A percentile compares a stretch with the other conserved stretches of the same genome.
phyloP scores from a whole-genome alignment of 1,139 yeast species.

The Oligophagozyma castellii region DNA sequence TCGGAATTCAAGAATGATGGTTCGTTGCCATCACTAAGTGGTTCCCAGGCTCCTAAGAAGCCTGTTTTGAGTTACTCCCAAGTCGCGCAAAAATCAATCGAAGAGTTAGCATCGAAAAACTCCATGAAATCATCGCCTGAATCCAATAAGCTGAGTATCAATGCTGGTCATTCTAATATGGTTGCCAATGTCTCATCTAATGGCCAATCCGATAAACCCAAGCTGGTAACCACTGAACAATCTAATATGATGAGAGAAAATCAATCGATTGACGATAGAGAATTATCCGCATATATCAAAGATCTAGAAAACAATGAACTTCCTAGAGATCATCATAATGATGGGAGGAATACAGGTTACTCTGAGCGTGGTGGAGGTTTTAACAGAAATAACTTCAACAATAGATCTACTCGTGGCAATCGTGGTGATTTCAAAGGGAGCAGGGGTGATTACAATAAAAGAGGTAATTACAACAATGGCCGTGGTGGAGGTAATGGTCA shows the following conservation, averaged over 20 bases:
- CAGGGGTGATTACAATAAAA: slow-evolving; percentile 1
- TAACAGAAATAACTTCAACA: slow-evolving; percentile 3
- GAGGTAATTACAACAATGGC: slow-evolving; percentile 2
- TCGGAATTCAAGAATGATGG: slow-evolving; percentile 4
- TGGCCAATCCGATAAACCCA: too few species aligned
- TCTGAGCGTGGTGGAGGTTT: slow-evolving; percentile 1
- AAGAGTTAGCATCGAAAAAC: slow-evolving; percentile 7
- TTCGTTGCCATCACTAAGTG: too few species aligned
- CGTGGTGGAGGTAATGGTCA: slow-evolving; percentile 5
- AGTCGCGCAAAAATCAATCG: slow-evolving; percentile 16
- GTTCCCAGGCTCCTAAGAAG: slow-evolving; percentile 4
- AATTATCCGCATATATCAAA: neutral
- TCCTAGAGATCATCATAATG: slow-evolving; percentile 2
- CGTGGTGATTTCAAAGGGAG: slow-evolving; percentile 8
- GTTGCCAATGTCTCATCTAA: too few species aligned
- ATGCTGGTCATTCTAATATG: too few species aligned
- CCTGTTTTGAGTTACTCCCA: slow-evolving; percentile 19
- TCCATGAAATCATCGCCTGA: slow-evolving; percentile 2
- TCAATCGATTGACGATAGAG: too few species aligned
- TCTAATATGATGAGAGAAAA: too few species aligned
- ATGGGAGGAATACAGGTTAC: slow-evolving; percentile 1
- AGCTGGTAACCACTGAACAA: too few species aligned
- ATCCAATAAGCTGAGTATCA: neutral
- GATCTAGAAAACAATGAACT: slow-evolving; percentile 1
- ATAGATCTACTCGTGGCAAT: slow-evolving; percentile 7